Base-by-base conservation (phyloP, 768 basidiomycete genomes). In the Vararia minispora region DNA sequence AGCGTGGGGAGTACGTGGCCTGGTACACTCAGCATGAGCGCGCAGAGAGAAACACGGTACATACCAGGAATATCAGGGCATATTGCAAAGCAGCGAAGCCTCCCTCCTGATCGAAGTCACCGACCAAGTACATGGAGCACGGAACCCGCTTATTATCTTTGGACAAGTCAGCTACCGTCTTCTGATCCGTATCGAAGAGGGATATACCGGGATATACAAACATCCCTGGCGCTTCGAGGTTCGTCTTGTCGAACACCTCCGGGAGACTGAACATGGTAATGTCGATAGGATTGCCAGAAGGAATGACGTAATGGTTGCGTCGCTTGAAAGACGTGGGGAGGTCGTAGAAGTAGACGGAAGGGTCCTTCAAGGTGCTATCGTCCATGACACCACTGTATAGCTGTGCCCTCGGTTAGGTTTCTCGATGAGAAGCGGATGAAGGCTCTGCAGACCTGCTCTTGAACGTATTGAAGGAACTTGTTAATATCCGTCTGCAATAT, bases 341-440 rank as follows among this genome's bases (percentile, higher is more conserved):
- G 50, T 94, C 88, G 53, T 94, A 97, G 62, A 97, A 98, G 60
- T 85, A 90, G 11, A 68, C 80, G 22, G 72, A 59, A 38, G 86
- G 69, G 23, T 68, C 64, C 5, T 61, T 61, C 6, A 57, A 57
- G 28, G 66, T 58, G 1, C 65, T 66, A 31, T 85, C 77, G 7
- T 68, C 66, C 13, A 89, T 52, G 24, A 60, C 57, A 5, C 76
- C 72, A 20, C 53, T 51, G 52, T 83, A 80, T 2, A 86, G 55
- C 82, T 58, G 39, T 14, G 28, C 27, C 16, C 8, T 22, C 12
- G 20, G 17, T 1, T 4, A 27, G 6, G 33, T 6, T 18, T n/a
- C 5, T 28, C 8, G 28, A 12, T 79, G 33, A 28, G 22, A 22
- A 25, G 12, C 13, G 21, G 5, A 11, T 35, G 21, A 31, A 20